A percentile compares a stretch with the other conserved stretches of the same genome.
These are phyloP conservation scores for Rhizopus delemar DNA, from an alignment of 371 early-diverging fungal genomes.

Conservation along the genomic window DNA sequence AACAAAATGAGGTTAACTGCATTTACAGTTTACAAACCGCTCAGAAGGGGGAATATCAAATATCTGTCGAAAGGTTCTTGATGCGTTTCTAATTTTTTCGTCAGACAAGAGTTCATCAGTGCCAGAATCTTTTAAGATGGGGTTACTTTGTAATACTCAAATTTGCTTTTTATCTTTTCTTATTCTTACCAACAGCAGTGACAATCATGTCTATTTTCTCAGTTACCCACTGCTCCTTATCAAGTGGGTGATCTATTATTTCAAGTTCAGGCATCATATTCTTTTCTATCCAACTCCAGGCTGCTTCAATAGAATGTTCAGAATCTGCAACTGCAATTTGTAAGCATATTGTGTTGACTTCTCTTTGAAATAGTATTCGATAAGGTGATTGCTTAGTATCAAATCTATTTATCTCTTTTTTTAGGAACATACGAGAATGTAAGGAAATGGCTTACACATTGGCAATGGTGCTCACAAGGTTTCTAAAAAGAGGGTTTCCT, in stretches of 20 bases:
- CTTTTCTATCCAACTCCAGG: conserved; percentile 91
- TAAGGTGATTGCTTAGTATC: conserved; percentile 93
- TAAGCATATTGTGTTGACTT: conserved; percentile 45
- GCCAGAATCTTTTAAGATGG: conserved; percentile 48
- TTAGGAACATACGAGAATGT: neutral
- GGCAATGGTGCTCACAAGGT: conserved; percentile 73
- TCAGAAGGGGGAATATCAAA: conserved; percentile 85
- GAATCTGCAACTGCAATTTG: conserved; percentile 80
- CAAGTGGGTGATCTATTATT: conserved; percentile 75
- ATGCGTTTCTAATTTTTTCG: conserved; percentile 85
- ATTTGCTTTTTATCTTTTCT: no score
- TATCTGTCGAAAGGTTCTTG: conserved; percentile 86
- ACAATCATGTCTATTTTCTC: conserved; percentile 89
- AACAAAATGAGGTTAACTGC: neutral
- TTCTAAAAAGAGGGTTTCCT: conserved; percentile 45
- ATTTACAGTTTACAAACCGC: conserved; percentile 83
- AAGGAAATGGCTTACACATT: conserved; percentile 56
- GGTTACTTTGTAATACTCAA: no score
- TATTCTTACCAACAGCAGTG: conserved; percentile 64
- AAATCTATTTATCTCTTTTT: conserved; percentile 45
- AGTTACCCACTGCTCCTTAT: conserved; percentile 82
- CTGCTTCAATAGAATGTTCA: conserved; percentile 73
- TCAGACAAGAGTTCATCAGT: conserved; percentile 81
- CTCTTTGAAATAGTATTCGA: conserved; percentile 81
- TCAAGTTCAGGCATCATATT: conserved; percentile 74